phyloP scores from a whole-genome alignment of 768 basidiomycete genomes.

The Xerocomellus chrysenteron region DNA sequence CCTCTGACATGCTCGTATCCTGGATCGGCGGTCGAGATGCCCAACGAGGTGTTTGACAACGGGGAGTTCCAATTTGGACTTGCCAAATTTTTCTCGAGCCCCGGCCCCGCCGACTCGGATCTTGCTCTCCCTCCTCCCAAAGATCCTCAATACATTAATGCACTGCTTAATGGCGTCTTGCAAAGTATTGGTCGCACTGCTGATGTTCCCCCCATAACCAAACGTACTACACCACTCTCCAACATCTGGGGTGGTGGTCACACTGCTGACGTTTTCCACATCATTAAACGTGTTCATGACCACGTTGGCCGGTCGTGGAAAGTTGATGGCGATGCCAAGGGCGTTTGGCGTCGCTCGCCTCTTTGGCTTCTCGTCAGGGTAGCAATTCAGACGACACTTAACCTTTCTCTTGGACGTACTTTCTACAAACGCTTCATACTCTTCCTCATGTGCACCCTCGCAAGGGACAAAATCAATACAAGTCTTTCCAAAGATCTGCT shows the following conservation, averaged over 20 bases:
- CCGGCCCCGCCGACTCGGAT: too few species aligned
- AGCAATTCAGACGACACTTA: constrained; percentile 26
- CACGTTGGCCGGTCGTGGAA: constrained; percentile 14
- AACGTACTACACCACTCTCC: constrained; percentile 2
- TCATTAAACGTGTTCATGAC: constrained; percentile 29
- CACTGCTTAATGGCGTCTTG: too few species aligned
- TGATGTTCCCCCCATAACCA: constrained; percentile 12
- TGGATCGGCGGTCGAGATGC: constrained; percentile 37
- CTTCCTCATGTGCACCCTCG: constrained; percentile 34
- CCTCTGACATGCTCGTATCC: constrained; percentile 33
- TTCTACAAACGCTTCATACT: constrained; percentile 50
- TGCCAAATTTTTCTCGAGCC: too few species aligned
- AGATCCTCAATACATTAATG: too few species aligned
- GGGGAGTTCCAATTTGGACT: background rate
- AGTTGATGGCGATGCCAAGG: background rate
- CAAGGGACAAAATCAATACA: constrained; percentile 16
- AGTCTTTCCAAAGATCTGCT: constrained; percentile 23
- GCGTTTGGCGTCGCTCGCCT: constrained; percentile 29
- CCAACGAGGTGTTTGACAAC: constrained; percentile 10
- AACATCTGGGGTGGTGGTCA: too few species aligned
- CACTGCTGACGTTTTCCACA: constrained; percentile 3
- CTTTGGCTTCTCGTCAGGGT: constrained; percentile 36
- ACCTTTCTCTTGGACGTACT: constrained; percentile 1
- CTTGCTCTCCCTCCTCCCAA: too few species aligned
- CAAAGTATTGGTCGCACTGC: background rate